Conservation (phyloP, 345 rosid species). For the Passiflora organensis region DNA sequence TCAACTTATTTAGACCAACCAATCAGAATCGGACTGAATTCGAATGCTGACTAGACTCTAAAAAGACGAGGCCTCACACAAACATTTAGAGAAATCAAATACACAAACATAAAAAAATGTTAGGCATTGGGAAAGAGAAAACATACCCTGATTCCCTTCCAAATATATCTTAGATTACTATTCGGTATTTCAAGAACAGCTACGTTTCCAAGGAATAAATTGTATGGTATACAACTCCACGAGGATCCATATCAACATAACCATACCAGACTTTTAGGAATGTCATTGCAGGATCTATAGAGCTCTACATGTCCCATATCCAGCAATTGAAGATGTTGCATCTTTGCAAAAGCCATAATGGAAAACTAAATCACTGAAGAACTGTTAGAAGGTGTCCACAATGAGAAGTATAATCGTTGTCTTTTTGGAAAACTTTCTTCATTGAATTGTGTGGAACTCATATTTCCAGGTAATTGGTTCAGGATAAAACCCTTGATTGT, state of each 20-base stretch:
- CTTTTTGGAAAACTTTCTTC: not conserved
- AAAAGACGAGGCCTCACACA: no score
- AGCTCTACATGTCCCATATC: not conserved
- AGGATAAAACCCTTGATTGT: not conserved
- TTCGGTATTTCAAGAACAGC: slow-evolving; percentile 2
- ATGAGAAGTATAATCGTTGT: not conserved
- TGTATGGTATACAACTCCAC: not conserved
- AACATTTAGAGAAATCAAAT: not conserved
- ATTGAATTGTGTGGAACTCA: not conserved
- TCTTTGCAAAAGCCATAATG: not conserved
- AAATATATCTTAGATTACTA: not conserved
- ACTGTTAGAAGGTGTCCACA: not conserved
- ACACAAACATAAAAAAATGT: not conserved
- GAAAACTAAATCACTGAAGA: no score
- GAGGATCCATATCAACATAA: not conserved
- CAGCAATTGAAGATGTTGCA: not conserved
- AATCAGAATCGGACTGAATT: no score
- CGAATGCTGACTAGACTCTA: no score
- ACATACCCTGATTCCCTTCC: not conserved
- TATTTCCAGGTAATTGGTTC: not conserved
- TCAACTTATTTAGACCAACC: no score
- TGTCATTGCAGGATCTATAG: not conserved
- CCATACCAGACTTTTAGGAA: not conserved
- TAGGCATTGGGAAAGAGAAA: not conserved
- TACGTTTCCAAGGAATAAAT: not conserved